Base-by-base conservation (phyloP, 495 filamentous ascomycete genomes). In the Xylaria nigripes region DNA sequence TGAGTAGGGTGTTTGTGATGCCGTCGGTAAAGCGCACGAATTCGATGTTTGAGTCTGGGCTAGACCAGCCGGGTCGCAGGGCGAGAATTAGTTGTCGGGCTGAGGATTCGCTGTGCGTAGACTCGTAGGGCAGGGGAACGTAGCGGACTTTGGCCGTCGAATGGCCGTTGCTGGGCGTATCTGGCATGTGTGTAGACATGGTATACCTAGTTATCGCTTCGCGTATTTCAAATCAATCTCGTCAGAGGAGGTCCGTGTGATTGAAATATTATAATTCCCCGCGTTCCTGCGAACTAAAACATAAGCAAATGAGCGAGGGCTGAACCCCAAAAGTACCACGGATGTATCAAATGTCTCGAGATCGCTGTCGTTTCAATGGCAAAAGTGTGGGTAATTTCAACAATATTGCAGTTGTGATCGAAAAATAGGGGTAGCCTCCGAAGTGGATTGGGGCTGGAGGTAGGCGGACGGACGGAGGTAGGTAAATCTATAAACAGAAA, bases 1-100 rank as follows among this genome's bases (percentile, higher is more conserved):
- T 97, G 30, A 81, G 68, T 27, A 98, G 80, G 73, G 92, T 96
- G 70, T 98, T 98, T 43, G 93, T 98, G 69, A 98, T 98, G 59
- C 93, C 93, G 65, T 98, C 93, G 24, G 88, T 98, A 74, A 97
- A 98, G 44, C 84, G 82, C 45, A 89, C 78, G 61, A 97, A 89
- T 66, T 91, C 86, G 56, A 98, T 79, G n/a, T 83, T 81, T 50
- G 87, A 89, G 47, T 77, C 81, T 0, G 78, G 70, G 16, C 80
- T 76, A 55, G 84, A 79, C 93, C 93, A 98, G 61, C 92, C 81
- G 6, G 89, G 94, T 43, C 83, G 81, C 34, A 96, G 75, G 19
- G 88, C 79, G 49, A 91, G 76, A 61, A 95, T 82, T 32, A 97
- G 81, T 36, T 81, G 78, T 47, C 88, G 73, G 40, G 90, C 89